phyloP scores from a whole-genome alignment of 2,329 filamentous ascomycete species.

The Penicillium paneum region DNA sequence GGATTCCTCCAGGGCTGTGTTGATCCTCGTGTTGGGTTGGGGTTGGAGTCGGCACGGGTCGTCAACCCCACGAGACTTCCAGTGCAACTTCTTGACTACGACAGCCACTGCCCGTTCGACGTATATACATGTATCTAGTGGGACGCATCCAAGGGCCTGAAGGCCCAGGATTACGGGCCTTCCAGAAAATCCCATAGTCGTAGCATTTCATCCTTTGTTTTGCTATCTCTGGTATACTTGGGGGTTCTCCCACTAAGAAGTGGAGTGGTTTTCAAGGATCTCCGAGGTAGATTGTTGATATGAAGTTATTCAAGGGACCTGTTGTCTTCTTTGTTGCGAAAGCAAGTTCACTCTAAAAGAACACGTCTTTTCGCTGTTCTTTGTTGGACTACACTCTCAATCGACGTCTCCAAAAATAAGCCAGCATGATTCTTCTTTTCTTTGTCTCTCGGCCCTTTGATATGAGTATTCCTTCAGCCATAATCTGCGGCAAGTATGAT shows the following conservation, averaged over 20 bases:
- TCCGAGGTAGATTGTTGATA: neutral
- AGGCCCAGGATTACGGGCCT: neutral
- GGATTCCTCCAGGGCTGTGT: neutral
- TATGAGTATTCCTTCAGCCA: neutral
- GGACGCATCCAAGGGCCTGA: neutral
- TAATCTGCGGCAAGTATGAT: neutral
- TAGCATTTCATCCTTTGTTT: neutral
- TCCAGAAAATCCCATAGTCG: neutral
- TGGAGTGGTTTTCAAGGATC: neutral
- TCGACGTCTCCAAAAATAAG: neutral
- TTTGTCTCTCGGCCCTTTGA: neutral
- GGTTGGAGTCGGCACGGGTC: neutral
- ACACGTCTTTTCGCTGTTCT: neutral
- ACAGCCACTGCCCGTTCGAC: neutral
- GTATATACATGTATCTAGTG: neutral
- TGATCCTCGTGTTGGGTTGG: conserved; percentile 2
- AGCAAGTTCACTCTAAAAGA: neutral
- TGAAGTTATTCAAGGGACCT: neutral
- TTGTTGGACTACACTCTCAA: neutral
- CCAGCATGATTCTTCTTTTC: neutral
- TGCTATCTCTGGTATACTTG: neutral
- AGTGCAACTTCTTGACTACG: neutral
- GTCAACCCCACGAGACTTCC: neutral
- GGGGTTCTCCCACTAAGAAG: neutral
- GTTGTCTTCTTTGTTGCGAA: neutral